Conservation (phyloP, 495 filamentous ascomycete genomes). For the Amniculicola lignicola region DNA sequence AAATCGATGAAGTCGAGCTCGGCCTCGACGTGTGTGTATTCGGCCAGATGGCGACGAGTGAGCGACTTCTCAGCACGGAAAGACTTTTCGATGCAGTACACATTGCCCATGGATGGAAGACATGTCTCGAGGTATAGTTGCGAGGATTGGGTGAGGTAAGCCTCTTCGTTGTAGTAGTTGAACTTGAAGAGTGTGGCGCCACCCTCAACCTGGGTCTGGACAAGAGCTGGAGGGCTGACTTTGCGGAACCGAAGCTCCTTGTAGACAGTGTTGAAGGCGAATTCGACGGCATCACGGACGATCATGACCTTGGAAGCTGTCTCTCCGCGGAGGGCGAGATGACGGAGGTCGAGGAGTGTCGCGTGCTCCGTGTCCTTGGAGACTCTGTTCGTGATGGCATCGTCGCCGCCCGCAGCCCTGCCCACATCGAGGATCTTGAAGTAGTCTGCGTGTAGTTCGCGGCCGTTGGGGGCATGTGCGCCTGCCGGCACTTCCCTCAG, state of each 20-base stretch:
- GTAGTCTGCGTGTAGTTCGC: constrained; percentile 93
- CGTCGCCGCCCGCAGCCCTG: constrained; percentile 80
- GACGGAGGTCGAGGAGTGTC: constrained; percentile 82
- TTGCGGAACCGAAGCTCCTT: constrained; percentile 74
- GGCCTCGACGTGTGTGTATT: constrained; percentile 96
- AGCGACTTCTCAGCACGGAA: constrained; percentile 97
- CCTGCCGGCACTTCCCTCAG: constrained; percentile 79
- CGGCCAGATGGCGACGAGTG: constrained; percentile 89
- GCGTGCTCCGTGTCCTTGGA: constrained; percentile 73
- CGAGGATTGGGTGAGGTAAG: constrained; percentile 94
- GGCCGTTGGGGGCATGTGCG: constrained; percentile 75
- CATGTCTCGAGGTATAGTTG: constrained; percentile 98
- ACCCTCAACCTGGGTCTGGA: constrained; percentile 98
- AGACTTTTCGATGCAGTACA: constrained; percentile 96
- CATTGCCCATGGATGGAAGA: constrained; percentile 83
- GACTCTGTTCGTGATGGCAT: constrained; percentile 90
- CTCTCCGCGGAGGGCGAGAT: constrained; percentile 89
- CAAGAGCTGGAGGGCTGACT: constrained; percentile 90
- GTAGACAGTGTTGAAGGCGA: constrained; percentile 79
- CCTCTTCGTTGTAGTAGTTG: constrained; percentile 89
- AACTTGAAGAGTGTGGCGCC: constrained; percentile 91
- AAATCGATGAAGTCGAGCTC: constrained; percentile 97
- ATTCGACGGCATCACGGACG: constrained; percentile 78
- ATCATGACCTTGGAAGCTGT: constrained; percentile 84
- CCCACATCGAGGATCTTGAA: constrained; percentile 70